Conservation (phyloP, 768 basidiomycete genomes). For the Leccinellum albellum region DNA sequence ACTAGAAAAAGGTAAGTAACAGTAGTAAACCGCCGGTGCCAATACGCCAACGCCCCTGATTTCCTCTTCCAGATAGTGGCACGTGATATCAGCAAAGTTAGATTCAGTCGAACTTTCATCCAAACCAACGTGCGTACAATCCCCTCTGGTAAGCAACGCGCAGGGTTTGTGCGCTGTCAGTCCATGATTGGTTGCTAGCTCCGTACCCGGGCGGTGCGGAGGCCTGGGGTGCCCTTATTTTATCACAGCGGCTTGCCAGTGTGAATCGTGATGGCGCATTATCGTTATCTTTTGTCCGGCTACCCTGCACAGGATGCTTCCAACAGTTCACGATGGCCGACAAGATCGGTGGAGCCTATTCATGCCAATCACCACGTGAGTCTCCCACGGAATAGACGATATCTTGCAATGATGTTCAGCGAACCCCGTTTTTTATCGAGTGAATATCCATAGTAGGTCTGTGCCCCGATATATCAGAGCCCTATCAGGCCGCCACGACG, state of each 20-base stretch:
- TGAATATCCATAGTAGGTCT: background rate
- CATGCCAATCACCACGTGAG: constrained; percentile 3
- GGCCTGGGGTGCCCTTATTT: background rate
- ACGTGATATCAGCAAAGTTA: constrained; percentile 9
- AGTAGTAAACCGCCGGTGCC: background rate
- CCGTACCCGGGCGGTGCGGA: background rate
- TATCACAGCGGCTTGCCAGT: no score
- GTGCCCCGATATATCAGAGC: background rate
- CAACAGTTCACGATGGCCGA: constrained; percentile 1
- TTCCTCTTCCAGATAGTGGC: background rate
- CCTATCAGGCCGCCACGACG: background rate
- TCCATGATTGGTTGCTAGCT: background rate
- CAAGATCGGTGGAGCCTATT: background rate
- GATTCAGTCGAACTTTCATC: background rate
- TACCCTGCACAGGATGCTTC: background rate
- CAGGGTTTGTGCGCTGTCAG: background rate
- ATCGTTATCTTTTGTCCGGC: background rate
- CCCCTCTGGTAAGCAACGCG: background rate
- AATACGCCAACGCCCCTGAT: background rate
- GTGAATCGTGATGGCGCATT: no score
- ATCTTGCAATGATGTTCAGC: background rate
- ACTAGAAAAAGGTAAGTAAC: background rate
- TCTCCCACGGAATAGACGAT: background rate
- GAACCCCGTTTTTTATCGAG: background rate
- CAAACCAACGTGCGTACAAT: background rate